phyloP scores from a whole-genome alignment of 805 yeast genomes.

The Spathaspora boniae region DNA sequence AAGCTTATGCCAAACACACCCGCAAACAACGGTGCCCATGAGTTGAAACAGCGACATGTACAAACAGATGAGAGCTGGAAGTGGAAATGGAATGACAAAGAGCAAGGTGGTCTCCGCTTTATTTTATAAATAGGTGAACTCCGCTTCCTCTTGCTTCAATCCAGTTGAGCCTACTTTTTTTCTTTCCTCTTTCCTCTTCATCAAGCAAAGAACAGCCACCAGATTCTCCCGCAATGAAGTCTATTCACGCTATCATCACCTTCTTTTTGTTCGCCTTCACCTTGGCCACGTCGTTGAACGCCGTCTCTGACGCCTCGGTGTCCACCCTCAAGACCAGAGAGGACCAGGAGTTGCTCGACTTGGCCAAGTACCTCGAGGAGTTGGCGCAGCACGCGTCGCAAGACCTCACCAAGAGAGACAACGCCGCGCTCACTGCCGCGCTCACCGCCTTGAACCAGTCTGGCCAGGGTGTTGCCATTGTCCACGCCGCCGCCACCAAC shows the following conservation, averaged over 20 bases:
- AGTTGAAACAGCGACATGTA: too few relatives aligned
- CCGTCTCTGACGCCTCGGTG: neutral
- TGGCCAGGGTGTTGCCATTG: conserved; percentile 11
- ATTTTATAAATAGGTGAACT: too few relatives aligned
- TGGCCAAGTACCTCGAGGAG: conserved; percentile 4
- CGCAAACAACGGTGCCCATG: too few relatives aligned
- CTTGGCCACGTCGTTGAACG: conserved; percentile 6
- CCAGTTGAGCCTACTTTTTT: neutral
- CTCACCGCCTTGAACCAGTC: conserved; percentile 11
- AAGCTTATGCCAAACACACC: too few relatives aligned
- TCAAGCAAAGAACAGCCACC: too few relatives aligned
- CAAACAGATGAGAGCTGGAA: too few relatives aligned
- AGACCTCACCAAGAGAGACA: conserved; percentile 7
- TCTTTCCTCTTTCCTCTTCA: neutral
- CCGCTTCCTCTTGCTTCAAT: too few relatives aligned
- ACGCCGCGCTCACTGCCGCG: conserved; percentile 10
- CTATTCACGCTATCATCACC: conserved; percentile 5
- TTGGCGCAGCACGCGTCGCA: conserved; percentile 4
- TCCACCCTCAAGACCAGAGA: conserved; percentile 5
- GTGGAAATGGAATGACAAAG: too few relatives aligned
- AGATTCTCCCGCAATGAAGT: conserved; percentile 8
- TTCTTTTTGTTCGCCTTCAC: conserved; percentile 10
- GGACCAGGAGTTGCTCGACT: conserved; percentile 2
- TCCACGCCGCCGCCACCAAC: conserved; percentile 9
- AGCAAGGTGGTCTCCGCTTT: too few relatives aligned